A percentile compares a stretch with the other conserved stretches of the same genome.
Conservation (phyloP, 352 stramenopile species). For the Pythium sukuiense region DNA sequence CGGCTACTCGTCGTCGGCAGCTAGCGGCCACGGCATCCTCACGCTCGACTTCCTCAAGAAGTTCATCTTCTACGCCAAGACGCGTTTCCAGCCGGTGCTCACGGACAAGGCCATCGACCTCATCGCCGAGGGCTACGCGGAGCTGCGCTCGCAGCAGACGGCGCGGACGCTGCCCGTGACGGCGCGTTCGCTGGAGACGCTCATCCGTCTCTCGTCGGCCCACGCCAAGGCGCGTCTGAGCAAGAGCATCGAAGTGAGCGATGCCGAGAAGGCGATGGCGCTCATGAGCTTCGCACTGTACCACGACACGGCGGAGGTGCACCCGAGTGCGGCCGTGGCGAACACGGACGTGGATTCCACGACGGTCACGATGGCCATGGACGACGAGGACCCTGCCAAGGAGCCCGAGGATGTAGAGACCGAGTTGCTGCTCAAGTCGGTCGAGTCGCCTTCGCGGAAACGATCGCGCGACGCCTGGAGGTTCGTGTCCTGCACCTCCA, state of each 20-base stretch:
- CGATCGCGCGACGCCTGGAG: slow-evolving; percentile 62
- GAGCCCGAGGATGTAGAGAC: slow-evolving; percentile 25
- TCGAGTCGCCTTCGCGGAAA: slow-evolving; percentile 52
- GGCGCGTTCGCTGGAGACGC: slow-evolving; percentile 97
- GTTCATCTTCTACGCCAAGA: slow-evolving; percentile 99
- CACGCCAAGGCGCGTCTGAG: slow-evolving; percentile 96
- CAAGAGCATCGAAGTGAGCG: slow-evolving; percentile 79
- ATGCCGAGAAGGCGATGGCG: slow-evolving; percentile 92
- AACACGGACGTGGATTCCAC: background rate
- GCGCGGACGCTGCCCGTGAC: slow-evolving; percentile 94
- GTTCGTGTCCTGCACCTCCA: slow-evolving; percentile 33
- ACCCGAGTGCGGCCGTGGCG: slow-evolving; percentile 18
- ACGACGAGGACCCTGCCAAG: slow-evolving; percentile 19
- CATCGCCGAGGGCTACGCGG: slow-evolving; percentile 97
- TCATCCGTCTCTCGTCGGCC: slow-evolving; percentile 98
- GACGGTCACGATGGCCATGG: slow-evolving; percentile 7
- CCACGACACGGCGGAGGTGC: slow-evolving; percentile 86
- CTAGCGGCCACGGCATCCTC: slow-evolving; percentile 81
- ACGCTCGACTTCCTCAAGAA: slow-evolving; percentile 98
- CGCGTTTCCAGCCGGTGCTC: slow-evolving; percentile 83
- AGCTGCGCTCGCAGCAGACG: slow-evolving; percentile 96
- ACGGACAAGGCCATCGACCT: slow-evolving; percentile 89
- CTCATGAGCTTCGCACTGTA: slow-evolving; percentile 99
- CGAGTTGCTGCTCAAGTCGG: slow-evolving; percentile 15
- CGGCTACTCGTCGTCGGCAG: slow-evolving; percentile 52